Evolutionary conservation across 441 rosid genomes (phyloP).

Genomic region (Dalechampia spathulata): DNA sequence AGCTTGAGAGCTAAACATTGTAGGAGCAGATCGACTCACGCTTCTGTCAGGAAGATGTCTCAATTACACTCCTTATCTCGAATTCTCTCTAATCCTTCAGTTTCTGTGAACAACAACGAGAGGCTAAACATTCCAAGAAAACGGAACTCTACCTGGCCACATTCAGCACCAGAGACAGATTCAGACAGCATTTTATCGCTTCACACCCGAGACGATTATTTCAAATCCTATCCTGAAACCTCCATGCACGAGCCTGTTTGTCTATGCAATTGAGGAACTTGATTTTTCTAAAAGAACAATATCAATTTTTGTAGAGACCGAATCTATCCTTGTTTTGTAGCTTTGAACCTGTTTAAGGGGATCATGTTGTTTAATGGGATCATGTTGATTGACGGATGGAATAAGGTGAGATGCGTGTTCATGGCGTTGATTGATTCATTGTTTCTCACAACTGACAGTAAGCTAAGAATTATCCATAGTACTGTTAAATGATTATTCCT

Average conservation of each 20-base stretch:
- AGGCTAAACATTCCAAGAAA: slow-evolving; percentile 13
- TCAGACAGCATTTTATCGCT: slow-evolving; percentile 48
- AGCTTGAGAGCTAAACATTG: slow-evolving; percentile 34
- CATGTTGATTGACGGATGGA: too few relatives aligned
- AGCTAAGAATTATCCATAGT: too few relatives aligned
- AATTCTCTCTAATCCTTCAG: slow-evolving; percentile 26
- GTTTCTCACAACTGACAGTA: too few relatives aligned
- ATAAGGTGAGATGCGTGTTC: too few relatives aligned
- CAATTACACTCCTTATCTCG: slow-evolving; percentile 42
- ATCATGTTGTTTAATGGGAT: too few relatives aligned
- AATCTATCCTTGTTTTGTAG: not conserved
- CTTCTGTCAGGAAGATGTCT: slow-evolving; percentile 23
- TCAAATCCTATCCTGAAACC: slow-evolving; percentile 18
- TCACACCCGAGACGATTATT: slow-evolving; percentile 25
- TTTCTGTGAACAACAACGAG: slow-evolving; percentile 9
- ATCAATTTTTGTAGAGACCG: slow-evolving; percentile 14
- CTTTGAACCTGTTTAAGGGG: slow-evolving; percentile 6
- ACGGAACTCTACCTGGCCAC: slow-evolving; percentile 25
- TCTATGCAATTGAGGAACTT: not conserved
- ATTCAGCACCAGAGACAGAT: slow-evolving; percentile 39
- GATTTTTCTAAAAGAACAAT: slow-evolving; percentile 4
- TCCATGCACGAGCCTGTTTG: slow-evolving; percentile 1
- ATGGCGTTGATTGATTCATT: too few relatives aligned
- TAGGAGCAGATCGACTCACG: slow-evolving; percentile 22
- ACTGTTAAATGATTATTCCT: too few relatives aligned